Evolutionary conservation across 352 stramenopile species (phyloP), one percentile per base, ranked within the genome.

Genomic region (Pythium dissimile): DNA sequence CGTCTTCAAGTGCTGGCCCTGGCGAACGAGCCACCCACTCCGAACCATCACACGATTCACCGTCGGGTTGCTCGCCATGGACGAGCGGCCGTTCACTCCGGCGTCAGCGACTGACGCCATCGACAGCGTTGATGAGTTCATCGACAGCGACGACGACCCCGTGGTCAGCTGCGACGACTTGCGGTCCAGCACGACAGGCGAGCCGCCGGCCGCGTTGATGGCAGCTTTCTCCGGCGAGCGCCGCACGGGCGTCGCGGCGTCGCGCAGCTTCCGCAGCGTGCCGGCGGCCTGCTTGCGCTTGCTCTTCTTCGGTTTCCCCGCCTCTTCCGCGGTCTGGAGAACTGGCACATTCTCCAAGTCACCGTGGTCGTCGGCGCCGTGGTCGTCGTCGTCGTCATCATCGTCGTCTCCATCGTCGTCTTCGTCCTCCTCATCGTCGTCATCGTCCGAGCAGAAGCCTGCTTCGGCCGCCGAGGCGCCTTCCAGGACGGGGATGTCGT

Each of bases 401-500:
- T 66, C 55, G 3, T 59, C 59, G 13, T 46, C 61, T 3, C 59
- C 46, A 2, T 65, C 56, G 6, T 62, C 55, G 9, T 66, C 60
- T 2, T 62, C 60, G 9, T 64, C 62, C 2, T 69, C 62, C 7
- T 69, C 60, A 7, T 67, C 60, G 18, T 69, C 62, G 1, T 69
- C 62, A 1, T 50, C 53, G 16, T 69, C 63, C 23, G 76, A 62
- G 44, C 66, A 72, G 38, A 84, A 88, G 55, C 49, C 63, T 26
- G 42, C 39, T n/a, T 52, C 47, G 52, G 47, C 62, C 12, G 18
- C 43, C 13, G 32, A 50, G 43, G 41, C 53, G 57, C 30, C 67
- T 44, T 89, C 82, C 18, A 92, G 55, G 50, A 92, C 82, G 5
- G 82, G 82, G 32, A 92, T 89, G 47, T 92, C 82, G 35, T 78